A percentile compares a stretch with the other conserved stretches of the same genome.
phyloP scores from a whole-genome alignment of 805 yeast genomes.

The Zygosaccharomyces kombuchaensis region DNA sequence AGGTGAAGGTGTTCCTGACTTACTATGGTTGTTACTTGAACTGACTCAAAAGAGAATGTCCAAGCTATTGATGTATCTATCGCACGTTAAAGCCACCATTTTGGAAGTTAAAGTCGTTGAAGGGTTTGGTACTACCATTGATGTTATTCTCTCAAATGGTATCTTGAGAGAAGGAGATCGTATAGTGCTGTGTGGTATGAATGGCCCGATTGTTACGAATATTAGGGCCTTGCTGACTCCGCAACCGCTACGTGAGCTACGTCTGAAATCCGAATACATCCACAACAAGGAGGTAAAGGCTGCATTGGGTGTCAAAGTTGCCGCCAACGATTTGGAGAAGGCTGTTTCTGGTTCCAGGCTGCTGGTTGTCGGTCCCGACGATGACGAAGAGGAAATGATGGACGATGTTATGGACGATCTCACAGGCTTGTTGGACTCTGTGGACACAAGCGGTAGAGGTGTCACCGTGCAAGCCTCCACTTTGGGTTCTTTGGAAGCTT shows the following conservation, averaged over 20 bases:
- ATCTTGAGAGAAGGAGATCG: slow-evolving; percentile 91
- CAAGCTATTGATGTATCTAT: slow-evolving; percentile 92
- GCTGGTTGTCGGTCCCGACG: slow-evolving; percentile 92
- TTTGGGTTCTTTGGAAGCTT: slow-evolving; percentile 95
- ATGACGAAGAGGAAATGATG: slow-evolving; percentile 95
- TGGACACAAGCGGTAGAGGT: slow-evolving; percentile 93
- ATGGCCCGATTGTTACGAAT: slow-evolving; percentile 96
- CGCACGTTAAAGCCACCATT: slow-evolving; percentile 87
- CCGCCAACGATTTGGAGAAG: slow-evolving; percentile 95
- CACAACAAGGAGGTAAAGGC: slow-evolving; percentile 98
- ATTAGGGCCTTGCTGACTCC: slow-evolving; percentile 96
- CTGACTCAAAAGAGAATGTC: slow-evolving; percentile 98
- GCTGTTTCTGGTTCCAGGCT: slow-evolving; percentile 99
- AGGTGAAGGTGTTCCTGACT: slow-evolving; percentile 99
- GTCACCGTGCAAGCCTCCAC: slow-evolving; percentile 98
- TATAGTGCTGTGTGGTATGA: slow-evolving; percentile 93
- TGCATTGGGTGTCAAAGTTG: slow-evolving; percentile 97
- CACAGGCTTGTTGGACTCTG: slow-evolving; percentile 89
- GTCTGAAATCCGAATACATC: slow-evolving; percentile 92
- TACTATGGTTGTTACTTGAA: slow-evolving; percentile 90
- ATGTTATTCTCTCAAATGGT: slow-evolving; percentile 97
- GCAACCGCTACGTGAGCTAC: slow-evolving; percentile 92
- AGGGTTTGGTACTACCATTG: slow-evolving; percentile 98
- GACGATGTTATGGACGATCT: slow-evolving; percentile 99
- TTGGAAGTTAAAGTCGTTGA: slow-evolving; percentile 97